Base-by-base conservation (phyloP, 192 early-diverging fungal species). In the Backusella tarrabulga region DNA sequence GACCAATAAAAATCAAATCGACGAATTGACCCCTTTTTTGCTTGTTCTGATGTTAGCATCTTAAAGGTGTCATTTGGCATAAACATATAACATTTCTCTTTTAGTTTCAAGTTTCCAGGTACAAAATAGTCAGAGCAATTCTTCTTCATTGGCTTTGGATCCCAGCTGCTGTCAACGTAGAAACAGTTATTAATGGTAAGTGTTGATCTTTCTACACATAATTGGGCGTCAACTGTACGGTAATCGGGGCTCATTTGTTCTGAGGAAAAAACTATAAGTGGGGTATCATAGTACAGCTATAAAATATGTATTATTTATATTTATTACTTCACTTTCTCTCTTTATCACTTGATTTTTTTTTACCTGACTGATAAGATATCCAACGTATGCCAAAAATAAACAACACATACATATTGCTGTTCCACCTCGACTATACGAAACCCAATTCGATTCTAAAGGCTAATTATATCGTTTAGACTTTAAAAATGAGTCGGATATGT, bases 1-100 rank as follows among this genome's bases (percentile, higher is more conserved):
- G 67, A 14, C 77, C 77, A 78, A 78, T 73, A 67, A 29, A 78
- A 68, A 4, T 78, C 71, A 17, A 78, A 29, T 26, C 44, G 54
- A 19, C 44, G 56, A 21, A 78, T 23, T 3, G 42, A 34, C 0
- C 26, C 19, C 4, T 6, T 9, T 3, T 32, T 23, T 19, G 23
- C 11, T 19, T 50, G 14, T 6, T 21, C 15, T 26, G 12, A 26
- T 9, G n/a, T 41, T 7, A 19, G 2, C 72, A 74, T 74, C 14
- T 8, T 19, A 23, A 11, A 74, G 7, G 3, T n/a, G 19, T 26
- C 19, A 15, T 38, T 74, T n/a, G 50, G n/a, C 60, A 60, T 52
- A 56, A 74, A 60, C 72, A 63, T 26, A 56, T 74, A 74, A 36
- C 72, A 74, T 56, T 60, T 36, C 1, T 50, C 14, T n/a, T 12